A percentile compares a stretch with the other conserved stretches of the same genome.
Evolutionary conservation across 75 land plant species (phyloP).

Genomic region (Cupressus sempervirens): DNA sequence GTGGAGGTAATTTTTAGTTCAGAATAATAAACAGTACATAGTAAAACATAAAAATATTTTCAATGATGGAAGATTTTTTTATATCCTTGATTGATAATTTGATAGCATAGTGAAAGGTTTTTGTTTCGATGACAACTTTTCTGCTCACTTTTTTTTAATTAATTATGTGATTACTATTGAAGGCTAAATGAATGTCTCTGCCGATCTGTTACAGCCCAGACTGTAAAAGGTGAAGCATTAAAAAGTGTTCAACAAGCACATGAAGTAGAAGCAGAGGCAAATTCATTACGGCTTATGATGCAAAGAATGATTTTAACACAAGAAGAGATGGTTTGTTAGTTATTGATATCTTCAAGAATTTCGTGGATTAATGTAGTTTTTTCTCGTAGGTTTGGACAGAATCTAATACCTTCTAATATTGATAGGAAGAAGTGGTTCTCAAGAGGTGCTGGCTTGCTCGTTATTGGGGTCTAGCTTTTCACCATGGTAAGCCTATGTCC

Average conservation of each 20-base stretch:
- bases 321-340: slow-evolving; percentile 83
- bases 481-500: slow-evolving; percentile 42
- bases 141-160: background rate
- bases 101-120: background rate
- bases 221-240: slow-evolving; percentile 53
- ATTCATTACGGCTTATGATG: slow-evolving; percentile 51
- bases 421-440: slow-evolving; percentile 91
- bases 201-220: slow-evolving; percentile 22
- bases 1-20: slow-evolving; percentile 41
- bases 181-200: background rate
- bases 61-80: background rate
- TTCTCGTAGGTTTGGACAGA: background rate
- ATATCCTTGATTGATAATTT: background rate
- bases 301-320: slow-evolving; percentile 80
- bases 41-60: background rate
- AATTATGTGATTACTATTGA: background rate
- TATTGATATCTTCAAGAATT: background rate
- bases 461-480: slow-evolving; percentile 86
- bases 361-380: background rate
- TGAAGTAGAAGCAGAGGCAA: slow-evolving; percentile 68
- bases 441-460: slow-evolving; percentile 99
- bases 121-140: background rate
- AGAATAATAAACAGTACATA: background rate
- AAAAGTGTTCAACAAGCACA: slow-evolving; percentile 45
- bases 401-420: background rate